These are phyloP conservation scores for Hirschfeldia incana DNA, from an alignment of 345 rosid species.

Conservation along the genomic window DNA sequence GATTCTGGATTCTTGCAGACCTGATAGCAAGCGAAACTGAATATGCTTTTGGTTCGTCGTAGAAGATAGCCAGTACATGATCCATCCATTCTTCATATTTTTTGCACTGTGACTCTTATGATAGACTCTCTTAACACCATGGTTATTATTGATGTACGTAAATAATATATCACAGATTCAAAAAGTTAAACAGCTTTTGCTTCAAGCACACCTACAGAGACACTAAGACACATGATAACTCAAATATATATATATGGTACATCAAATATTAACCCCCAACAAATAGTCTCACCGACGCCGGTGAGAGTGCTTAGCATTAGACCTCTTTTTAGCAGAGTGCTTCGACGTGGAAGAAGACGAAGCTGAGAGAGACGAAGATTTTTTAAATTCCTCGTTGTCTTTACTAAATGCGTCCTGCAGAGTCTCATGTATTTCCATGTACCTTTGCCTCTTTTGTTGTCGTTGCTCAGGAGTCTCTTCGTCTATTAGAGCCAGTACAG, in stretches of 20 bases:
- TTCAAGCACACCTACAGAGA: constrained; percentile 4
- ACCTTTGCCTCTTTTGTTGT: constrained; percentile 10
- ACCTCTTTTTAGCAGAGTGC: not conserved
- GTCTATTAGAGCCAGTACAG: not conserved
- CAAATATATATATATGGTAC: constrained; percentile 2
- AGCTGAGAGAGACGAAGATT: constrained; percentile 8
- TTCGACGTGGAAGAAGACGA: constrained; percentile 11
- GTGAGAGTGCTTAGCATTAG: not conserved
- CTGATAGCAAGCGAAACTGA: not conserved
- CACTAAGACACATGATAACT: not conserved
- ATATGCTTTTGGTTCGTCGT: not conserved
- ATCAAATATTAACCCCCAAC: not conserved
- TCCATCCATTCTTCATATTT: not conserved
- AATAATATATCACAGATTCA: not conserved
- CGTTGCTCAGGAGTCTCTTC: constrained; percentile 14
- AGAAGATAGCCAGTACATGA: not conserved
- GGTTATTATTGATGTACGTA: not conserved
- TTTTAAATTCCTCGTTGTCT: not conserved
- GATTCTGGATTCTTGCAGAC: not conserved
- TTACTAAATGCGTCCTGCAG: not conserved
- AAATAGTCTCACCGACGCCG: constrained; percentile 12
- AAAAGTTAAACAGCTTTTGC: not conserved
- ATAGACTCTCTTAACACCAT: constrained; percentile 1
- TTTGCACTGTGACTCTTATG: not conserved
- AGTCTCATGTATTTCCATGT: not conserved